Evolutionary conservation across 2,329 filamentous ascomycete species (phyloP), one percentile per base, ranked within the genome.

Genomic region (Aureobasidium subglaciale): DNA sequence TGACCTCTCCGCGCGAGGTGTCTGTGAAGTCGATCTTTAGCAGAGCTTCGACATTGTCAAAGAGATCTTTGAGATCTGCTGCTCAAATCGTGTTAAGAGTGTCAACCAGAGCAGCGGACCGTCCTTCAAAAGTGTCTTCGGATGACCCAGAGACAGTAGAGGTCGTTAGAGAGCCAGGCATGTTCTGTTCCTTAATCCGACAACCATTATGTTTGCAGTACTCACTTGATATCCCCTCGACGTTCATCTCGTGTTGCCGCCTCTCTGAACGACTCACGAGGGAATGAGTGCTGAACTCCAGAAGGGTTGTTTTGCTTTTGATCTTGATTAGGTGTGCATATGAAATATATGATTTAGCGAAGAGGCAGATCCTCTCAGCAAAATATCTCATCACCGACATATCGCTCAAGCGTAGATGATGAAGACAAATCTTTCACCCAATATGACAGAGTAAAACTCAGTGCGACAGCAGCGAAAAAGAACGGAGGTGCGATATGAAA

Each of bases 21-120:
- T 81, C 86, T 2, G 88, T 93, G 64, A 96, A 96, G 70, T 96
- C 90, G 56, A 96, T 92, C 5, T 80, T 70, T 56, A 78, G 78
- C 22, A 91, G 82, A 4, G 79, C 83, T 50, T 81, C 78, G 41
- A 88, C 82, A 2, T 88, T 90, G 59, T 89, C 84, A 58, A 88
- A 82, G 64, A 95, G 95, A 0, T 86, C 78, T 63, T 81, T 80
- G 67, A 95, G 65, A 25, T 81, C 88, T 80, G 92, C 90, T 62
- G 95, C 91, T 87, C 88, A 95, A 3, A 95, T 75, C 0, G 89
- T 91, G 67, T 95, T 90, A 48, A 92, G 73, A 1, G 82, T 76
- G 73, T 96, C 90, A 5, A 96, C 87, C 58, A 96, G 69, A 0
- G 90, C 95, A 15, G 90, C 90, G n/a, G 88, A 88, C 90, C 90